Percentiles rank a stretch among this genome's conserved stretches.
phyloP scores from a whole-genome alignment of 345 rosid species.

The Trapa incisa region DNA sequence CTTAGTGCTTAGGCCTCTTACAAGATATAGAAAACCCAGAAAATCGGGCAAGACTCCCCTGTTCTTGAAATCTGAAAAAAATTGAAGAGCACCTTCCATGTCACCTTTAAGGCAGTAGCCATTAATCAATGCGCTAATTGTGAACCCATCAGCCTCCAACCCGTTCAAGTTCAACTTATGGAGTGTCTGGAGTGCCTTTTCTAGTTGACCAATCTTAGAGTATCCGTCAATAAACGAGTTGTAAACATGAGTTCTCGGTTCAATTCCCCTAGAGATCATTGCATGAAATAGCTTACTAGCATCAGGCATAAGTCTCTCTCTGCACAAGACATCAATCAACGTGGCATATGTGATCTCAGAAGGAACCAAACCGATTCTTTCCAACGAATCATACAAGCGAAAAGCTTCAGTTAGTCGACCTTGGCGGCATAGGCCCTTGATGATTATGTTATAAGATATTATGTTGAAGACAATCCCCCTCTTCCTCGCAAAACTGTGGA shows the following conservation, averaged over 20 bases:
- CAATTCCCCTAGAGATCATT: slow-evolving; percentile 40
- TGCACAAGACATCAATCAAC: slow-evolving; percentile 56
- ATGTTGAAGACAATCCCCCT: slow-evolving; percentile 43
- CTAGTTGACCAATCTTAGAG: slow-evolving; percentile 51
- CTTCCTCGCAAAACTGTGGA: slow-evolving; percentile 44
- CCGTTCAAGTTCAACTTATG: slow-evolving; percentile 27
- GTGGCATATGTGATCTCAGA: slow-evolving; percentile 49
- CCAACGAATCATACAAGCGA: slow-evolving; percentile 70
- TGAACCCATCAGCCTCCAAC: slow-evolving; percentile 49
- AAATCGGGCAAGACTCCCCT: slow-evolving; percentile 52
- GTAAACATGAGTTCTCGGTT: slow-evolving; percentile 36
- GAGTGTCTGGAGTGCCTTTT: slow-evolving; percentile 47
- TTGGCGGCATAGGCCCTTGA: slow-evolving; percentile 59
- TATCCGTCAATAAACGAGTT: slow-evolving; percentile 55
- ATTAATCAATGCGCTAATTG: slow-evolving; percentile 56
- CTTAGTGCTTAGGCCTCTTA: slow-evolving; percentile 62
- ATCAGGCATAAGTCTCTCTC: slow-evolving; percentile 51
- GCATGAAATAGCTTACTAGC: slow-evolving; percentile 45
- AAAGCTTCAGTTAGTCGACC: slow-evolving; percentile 84
- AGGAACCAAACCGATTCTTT: slow-evolving; percentile 41
- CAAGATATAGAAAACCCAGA: slow-evolving; percentile 57
- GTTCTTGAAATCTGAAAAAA: slow-evolving; percentile 40
- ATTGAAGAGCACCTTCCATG: slow-evolving; percentile 62
- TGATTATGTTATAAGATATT: slow-evolving; percentile 55
- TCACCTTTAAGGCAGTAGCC: slow-evolving; percentile 64